phyloP scores from a whole-genome alignment of 352 stramenopile species.

The Globisporangium sylvaticum region DNA sequence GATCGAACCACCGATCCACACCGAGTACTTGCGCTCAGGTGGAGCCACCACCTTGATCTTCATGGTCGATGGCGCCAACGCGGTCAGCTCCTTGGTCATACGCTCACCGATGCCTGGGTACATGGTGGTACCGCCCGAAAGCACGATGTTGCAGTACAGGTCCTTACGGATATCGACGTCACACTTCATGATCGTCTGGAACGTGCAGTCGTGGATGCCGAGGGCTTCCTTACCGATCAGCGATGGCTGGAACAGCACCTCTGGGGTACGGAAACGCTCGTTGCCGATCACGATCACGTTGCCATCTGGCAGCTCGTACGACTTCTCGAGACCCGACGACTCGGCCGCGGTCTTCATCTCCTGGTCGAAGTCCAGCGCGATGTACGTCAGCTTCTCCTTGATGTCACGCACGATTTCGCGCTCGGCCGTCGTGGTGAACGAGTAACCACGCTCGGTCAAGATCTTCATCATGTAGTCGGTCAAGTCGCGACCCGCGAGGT shows the following conservation, averaged over 20 bases:
- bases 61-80: slow-evolving; percentile 89
- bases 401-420: slow-evolving; percentile 95
- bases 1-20: slow-evolving; percentile 98
- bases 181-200: slow-evolving; percentile 88
- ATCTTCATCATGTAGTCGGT: slow-evolving; percentile 98
- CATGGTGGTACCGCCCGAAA: slow-evolving; percentile 96
- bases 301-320: slow-evolving; percentile 96
- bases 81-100: slow-evolving; percentile 91
- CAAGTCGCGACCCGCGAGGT: slow-evolving; percentile 90
- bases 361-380: slow-evolving; percentile 91
- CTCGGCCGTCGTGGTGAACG: slow-evolving; percentile 92
- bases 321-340: slow-evolving; percentile 88
- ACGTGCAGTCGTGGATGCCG: slow-evolving; percentile 75
- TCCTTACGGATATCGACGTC: slow-evolving; percentile 81
- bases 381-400: slow-evolving; percentile 97
- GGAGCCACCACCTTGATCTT: slow-evolving; percentile 95
- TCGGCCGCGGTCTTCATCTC: slow-evolving; percentile 90
- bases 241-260: slow-evolving; percentile 95
- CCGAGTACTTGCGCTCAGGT: slow-evolving; percentile 93
- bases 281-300: slow-evolving; percentile 97
- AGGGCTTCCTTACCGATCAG: slow-evolving; percentile 89
- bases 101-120: slow-evolving; percentile 92
- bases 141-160: slow-evolving; percentile 95
- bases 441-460: slow-evolving; percentile 92
- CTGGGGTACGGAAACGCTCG: slow-evolving; percentile 93